phyloP scores from a whole-genome alignment of 768 basidiomycete species.

The Favolaschia claudopus region DNA sequence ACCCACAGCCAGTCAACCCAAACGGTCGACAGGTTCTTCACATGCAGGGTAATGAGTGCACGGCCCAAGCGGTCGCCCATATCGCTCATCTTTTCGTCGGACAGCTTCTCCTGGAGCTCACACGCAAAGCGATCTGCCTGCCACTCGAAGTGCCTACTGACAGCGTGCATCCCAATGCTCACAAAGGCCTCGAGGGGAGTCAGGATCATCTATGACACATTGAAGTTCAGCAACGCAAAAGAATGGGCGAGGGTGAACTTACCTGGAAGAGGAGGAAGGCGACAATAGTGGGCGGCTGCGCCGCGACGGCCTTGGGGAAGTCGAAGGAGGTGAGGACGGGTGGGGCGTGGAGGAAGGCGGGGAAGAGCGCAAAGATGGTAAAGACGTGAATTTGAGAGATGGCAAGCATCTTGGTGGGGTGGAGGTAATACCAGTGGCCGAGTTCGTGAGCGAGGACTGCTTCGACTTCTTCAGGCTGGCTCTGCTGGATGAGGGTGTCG shows the following conservation, averaged over 20 bases:
- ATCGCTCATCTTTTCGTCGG: slow-evolving; percentile 70
- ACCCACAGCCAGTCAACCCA: slow-evolving; percentile 93
- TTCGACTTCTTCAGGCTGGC: slow-evolving; percentile 90
- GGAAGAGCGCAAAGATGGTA: slow-evolving; percentile 84
- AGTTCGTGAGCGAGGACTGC: slow-evolving; percentile 98
- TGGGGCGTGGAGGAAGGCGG: slow-evolving; percentile 86
- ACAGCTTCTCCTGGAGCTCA: slow-evolving; percentile 64
- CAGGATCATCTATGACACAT: slow-evolving; percentile 69
- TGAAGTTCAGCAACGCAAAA: not conserved
- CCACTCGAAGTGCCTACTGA: slow-evolving; percentile 90
- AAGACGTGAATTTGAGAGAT: slow-evolving; percentile 91
- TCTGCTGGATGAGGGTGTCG: slow-evolving; percentile 94
- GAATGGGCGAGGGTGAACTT: not conserved
- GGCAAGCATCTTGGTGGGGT: slow-evolving; percentile 88
- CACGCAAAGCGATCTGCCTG: slow-evolving; percentile 90
- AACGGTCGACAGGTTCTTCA: slow-evolving; percentile 91
- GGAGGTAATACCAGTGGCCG: slow-evolving; percentile 94
- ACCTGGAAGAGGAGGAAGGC: slow-evolving; percentile 89
- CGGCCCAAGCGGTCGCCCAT: slow-evolving; percentile 87
- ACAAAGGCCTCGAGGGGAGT: slow-evolving; percentile 82
- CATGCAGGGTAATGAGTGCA: slow-evolving; percentile 86
- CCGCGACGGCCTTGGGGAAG: slow-evolving; percentile 71
- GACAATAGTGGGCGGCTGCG: slow-evolving; percentile 78
- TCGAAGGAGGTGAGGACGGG: slow-evolving; percentile 83
- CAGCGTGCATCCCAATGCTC: slow-evolving; percentile 76